Evolutionary conservation across 2,329 filamentous ascomycete species (phyloP).

Genomic region (Monilinia polystroma): DNA sequence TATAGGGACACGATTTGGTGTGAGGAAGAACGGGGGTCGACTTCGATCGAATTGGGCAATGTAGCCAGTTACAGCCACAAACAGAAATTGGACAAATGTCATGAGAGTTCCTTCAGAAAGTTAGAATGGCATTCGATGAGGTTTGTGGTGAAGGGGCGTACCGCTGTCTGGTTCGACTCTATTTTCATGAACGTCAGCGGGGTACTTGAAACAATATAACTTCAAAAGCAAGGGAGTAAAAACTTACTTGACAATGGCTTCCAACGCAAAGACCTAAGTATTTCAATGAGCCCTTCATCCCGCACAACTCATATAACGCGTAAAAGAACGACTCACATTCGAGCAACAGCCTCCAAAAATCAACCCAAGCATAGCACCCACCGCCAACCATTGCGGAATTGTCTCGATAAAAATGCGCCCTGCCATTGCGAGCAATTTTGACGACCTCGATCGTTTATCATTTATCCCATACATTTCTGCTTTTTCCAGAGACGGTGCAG

Average conservation of each 20-base stretch:
- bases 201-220: constrained; percentile 6
- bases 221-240: constrained; percentile 10
- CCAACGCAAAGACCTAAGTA: constrained; percentile 84
- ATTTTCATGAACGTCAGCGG: constrained; percentile 32
- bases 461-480: constrained; percentile 56
- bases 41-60: constrained; percentile 70
- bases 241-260: constrained; percentile 88
- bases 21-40: constrained; percentile 69
- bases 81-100: constrained; percentile 85
- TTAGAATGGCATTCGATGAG: constrained; percentile 26
- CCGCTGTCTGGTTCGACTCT: constrained; percentile 84
- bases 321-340: constrained; percentile 61
- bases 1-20: constrained; percentile 76
- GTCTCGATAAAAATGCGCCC: constrained; percentile 57
- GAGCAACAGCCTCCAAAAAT: constrained; percentile 97
- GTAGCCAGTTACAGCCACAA: constrained; percentile 77
- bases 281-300: constrained; percentile 31
- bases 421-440: constrained; percentile 51
- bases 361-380: constrained; percentile 69
- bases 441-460: constrained; percentile 51
- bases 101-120: constrained; percentile 66
- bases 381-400: constrained; percentile 62
- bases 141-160: constrained; percentile 43
- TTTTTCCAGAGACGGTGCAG: constrained; percentile 53
- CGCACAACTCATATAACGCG: not conserved